Evolutionary conservation across 176 grass and related monocot genomes (phyloP), one percentile per base, ranked within the genome.

Genomic region (Neostapfia colusana): DNA sequence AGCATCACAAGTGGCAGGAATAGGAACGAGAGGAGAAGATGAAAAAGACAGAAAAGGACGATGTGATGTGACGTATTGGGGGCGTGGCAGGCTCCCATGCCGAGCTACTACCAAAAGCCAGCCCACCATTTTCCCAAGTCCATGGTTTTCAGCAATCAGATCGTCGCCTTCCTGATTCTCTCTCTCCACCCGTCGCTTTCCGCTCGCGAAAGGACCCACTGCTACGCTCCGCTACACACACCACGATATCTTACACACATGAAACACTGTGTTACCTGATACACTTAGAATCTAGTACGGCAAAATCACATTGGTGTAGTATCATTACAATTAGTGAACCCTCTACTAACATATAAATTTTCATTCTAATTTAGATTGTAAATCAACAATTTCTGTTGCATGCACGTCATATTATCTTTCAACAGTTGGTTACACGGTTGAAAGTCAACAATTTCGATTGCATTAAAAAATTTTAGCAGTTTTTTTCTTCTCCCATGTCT

Each of bases 131-230:
- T 74, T 28, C 34, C n/a, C 24, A 18, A 18, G 67, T 66, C 67
- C 70, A 73, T 78, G 60, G 69, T 85, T 85, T 85, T 73, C 59
- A 73, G 69, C 58, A 38, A 67, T 60, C 76, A 54, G 63, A 85
- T 85, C 49, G 54, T 58, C 40, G 20, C 54, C 53, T 50, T 14
- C 1, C 55, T 0, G 4, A 14, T 25, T 24, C 12, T 57, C 80
- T 48, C 65, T 83, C 27, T n/a, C n/a, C n/a, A n/a, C 21, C 12
- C 83, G 6, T 66, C 75, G 59, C 59, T 72, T 65, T 65, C 75
- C 36, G 37, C 59, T 14, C n/a, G 67, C 15, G 60, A 15, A 68
- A 14, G 63, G 5, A 35, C 11, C 8, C 38, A 0, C 3, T 28
- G 41, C 56, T 20, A 4, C 65, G 9, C 4, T 13, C 3, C 15